Evolutionary conservation across 805 yeast genomes (phyloP).

Genomic region (Candida vaughaniae): DNA sequence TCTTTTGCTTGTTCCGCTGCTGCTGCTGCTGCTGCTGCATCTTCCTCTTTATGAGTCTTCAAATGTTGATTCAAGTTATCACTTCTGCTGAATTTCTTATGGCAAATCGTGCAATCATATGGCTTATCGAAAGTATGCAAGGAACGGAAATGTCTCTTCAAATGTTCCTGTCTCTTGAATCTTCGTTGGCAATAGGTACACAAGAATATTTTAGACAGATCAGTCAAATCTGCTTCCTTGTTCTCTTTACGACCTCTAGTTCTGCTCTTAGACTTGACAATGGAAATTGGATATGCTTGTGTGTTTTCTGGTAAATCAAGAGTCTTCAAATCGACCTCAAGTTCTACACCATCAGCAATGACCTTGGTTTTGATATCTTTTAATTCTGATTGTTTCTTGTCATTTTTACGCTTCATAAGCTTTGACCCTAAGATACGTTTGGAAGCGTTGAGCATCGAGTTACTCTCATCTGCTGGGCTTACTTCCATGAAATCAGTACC

Average conservation of each 20-base stretch:
- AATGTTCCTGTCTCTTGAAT: conserved; percentile 75
- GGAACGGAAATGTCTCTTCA: conserved; percentile 71
- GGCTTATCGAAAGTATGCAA: conserved; percentile 75
- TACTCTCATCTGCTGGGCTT: neutral
- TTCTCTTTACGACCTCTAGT: conserved; percentile 68
- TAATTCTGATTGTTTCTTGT: conserved; percentile 12
- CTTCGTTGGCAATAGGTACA: conserved; percentile 64
- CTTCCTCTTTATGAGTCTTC: conserved; percentile 49
- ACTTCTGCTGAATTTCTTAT: conserved; percentile 62
- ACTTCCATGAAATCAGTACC: too few species aligned
- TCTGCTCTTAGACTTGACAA: conserved; percentile 31
- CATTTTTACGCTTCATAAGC: conserved; percentile 30
- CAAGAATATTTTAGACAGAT: conserved; percentile 54
- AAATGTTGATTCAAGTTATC: conserved; percentile 69
- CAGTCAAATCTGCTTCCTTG: conserved; percentile 50
- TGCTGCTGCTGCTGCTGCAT: conserved; percentile 1
- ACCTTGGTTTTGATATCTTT: conserved; percentile 13
- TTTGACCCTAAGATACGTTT: conserved; percentile 42
- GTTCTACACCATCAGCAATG: conserved; percentile 27
- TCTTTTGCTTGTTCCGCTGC: conserved; percentile 2
- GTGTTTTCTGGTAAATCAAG: conserved; percentile 41
- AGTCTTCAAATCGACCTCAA: conserved; percentile 39
- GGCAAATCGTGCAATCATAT: conserved; percentile 58
- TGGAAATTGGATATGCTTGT: conserved; percentile 33
- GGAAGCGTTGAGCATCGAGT: conserved; percentile 22